Evolutionary conservation across 352 stramenopile species (phyloP), one percentile per base, ranked within the genome.

Genomic region (Phytophthora litchii): DNA sequence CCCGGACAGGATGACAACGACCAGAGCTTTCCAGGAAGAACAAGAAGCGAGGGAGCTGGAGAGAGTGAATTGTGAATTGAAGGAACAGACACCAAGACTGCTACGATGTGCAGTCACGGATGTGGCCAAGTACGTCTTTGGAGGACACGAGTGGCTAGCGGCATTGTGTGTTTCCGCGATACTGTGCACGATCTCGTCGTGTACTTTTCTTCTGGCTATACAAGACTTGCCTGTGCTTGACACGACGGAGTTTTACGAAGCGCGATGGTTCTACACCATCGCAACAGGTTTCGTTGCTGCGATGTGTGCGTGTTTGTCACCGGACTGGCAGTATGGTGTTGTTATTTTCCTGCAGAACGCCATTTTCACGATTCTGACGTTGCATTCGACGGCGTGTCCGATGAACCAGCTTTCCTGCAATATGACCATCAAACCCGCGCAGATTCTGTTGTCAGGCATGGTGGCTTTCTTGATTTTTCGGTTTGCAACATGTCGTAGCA

Each of bases 341-440:
- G 54, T 88, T 20, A 60, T 80, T 41, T 70, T 78, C 34, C 17
- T 74, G 16, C 61, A 84, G 51, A 77, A 81, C 35, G 49, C 61
- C 16, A 68, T 81, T 10, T 88, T 88, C 42, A 79, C 70, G 17
- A 52, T 75, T 21, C 55, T 88, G 19, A 86, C 78, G 14, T 54
- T 91, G 49, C 70, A 85, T 60, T 86, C 76, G 19, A 86, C 66
- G 11, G 66, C 72, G n/a, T 91, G 80, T 47, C 68, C 73, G 12
- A 83, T 82, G 32, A 88, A 88, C 45, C 27, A 83, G 29, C 68
- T 85, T 29, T 71, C 50, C 40, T 91, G 80, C 46, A 57, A 57
- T 27, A 58, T 70, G 36, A 23, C 47, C 5, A 34, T 86, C 9
- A 51, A 76, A 32, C 70, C 80, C 3, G 23, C 58, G 3, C 59